Base-by-base conservation (phyloP, 441 rosid genomes). In the Bocquillonia castaneifolia region DNA sequence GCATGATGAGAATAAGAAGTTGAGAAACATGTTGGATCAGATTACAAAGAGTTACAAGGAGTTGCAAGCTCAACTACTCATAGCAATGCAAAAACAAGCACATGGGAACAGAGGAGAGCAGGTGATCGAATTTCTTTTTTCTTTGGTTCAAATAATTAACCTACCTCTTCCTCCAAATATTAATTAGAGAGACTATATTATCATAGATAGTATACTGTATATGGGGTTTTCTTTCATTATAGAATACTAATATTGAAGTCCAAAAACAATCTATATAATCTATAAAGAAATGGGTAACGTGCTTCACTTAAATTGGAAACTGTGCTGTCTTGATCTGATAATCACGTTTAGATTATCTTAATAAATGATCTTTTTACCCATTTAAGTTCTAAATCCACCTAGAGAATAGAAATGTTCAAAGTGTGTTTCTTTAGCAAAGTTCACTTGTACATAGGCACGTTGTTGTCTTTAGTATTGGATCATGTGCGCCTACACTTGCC, bases 1-100 rank as follows among this genome's bases (percentile, higher is more conserved):
- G 63, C 82, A 82, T 15, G 87, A 88, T 47, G 98, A 92, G 79
- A 92, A 90, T 68, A 77, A 67, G 68, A 84, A 78, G 68, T 79
- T 92, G 66, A 79, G 75, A 73, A 77, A 64, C 79, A 66, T 68
- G 90, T 72, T 92, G 76, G 87, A 80, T 54, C 87, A 83, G 79
- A 77, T 83, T 63, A 76, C 80, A 28, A 73, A 54, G 73, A 83
- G 69, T 48, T 90, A 82, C 83, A 76, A 66, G 36, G 86, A 82
- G 45, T 80, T 92, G 17, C 89, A 87, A 51, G 72, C 79, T 77
- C 89, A 87, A 74, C 80, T 92, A 44, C 66, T 83, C 70, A 57
- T 85, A 70, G 84, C 85, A 36, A 84, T 82, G 81, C 89, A 85
- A 59, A 84, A 81, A 58, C 91, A 83, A 66, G 74, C 82, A 59